Percentiles rank a stretch among this genome's conserved stretches.
These are phyloP conservation scores for Epichloe baconii DNA, from an alignment of 2,329 filamentous ascomycete genomes.

Conservation along the genomic window DNA sequence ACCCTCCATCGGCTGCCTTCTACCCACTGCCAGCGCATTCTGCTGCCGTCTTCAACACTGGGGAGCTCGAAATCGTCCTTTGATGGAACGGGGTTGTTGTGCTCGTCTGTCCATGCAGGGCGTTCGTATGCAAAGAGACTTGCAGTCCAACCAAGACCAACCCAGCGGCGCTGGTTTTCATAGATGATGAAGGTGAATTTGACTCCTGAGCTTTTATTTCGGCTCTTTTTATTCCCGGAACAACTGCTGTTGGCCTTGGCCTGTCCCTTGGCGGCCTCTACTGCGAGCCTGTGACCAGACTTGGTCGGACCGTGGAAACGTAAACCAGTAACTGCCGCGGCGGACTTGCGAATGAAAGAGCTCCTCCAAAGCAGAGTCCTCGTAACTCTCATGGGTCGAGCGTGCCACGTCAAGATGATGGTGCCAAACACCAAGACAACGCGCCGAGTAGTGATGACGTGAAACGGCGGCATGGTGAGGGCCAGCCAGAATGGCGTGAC, in stretches of 20 bases:
- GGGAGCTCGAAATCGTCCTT: constrained; percentile 57
- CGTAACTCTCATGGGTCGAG: constrained; percentile 69
- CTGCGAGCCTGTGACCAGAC: constrained; percentile 15
- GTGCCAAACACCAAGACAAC: constrained; percentile 81
- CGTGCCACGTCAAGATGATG: constrained; percentile 81
- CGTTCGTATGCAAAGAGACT: constrained; percentile 85
- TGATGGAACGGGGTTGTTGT: constrained; percentile 65
- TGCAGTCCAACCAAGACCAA: constrained; percentile 89
- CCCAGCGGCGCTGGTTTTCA: constrained; percentile 91
- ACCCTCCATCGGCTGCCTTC: constrained; percentile 76
- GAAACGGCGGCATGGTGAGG: constrained; percentile 68
- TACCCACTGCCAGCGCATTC: constrained; percentile 61
- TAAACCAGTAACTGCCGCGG: constrained; percentile 67
- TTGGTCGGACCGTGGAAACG: constrained; percentile 45
- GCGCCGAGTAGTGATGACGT: constrained; percentile 75
- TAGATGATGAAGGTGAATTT: constrained; percentile 95
- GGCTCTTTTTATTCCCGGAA: constrained; percentile 19
- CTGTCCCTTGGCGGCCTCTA: constrained; percentile 10
- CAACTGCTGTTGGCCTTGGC: constrained; percentile 12
- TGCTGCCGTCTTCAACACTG: constrained; percentile 45
- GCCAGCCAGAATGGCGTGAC: constrained; percentile 80
- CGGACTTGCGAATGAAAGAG: constrained; percentile 53
- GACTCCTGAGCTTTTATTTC: constrained; percentile 56
- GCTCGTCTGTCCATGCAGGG: constrained; percentile 88
- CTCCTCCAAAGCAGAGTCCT: constrained; percentile 88